Evolutionary conservation across 1,284 basidiomycete species (phyloP).

Genomic region (Austroboletus niveus): DNA sequence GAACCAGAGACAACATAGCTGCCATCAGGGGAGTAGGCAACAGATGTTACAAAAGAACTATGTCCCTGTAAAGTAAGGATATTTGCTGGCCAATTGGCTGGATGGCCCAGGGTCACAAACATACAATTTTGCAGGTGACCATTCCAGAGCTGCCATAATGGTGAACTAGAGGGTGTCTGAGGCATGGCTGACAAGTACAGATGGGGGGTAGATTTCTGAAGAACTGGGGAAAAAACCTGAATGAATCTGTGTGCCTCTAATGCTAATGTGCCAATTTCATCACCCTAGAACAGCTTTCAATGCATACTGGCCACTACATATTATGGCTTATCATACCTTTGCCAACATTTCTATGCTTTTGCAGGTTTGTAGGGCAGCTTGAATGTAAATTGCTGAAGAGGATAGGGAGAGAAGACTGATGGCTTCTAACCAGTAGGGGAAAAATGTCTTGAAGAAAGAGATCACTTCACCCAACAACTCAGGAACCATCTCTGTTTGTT

Average conservation of each 20-base stretch:
- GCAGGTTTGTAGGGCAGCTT: conserved; percentile 4
- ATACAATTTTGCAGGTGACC: too few species aligned
- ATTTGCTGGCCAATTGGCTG: too few species aligned
- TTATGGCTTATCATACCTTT: neutral
- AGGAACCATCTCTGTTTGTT: neutral
- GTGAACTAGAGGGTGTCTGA: too few species aligned
- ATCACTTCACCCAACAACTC: conserved; percentile 1
- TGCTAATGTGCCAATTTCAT: conserved; percentile 1
- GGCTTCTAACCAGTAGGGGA: conserved; percentile 10
- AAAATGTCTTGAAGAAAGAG: neutral
- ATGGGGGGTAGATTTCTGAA: neutral
- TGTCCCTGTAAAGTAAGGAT: too few species aligned
- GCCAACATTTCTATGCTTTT: neutral
- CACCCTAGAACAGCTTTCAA: neutral
- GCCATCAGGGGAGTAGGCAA: too few species aligned
- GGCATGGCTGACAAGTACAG: too few species aligned
- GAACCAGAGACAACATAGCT: too few species aligned
- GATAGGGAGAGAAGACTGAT: conserved; percentile 1
- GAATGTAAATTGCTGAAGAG: neutral
- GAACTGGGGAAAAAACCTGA: conserved; percentile 2
- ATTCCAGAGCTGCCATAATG: too few species aligned
- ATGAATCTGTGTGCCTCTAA: conserved; percentile 2
- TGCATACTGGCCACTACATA: accelerated
- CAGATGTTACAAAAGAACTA: too few species aligned
- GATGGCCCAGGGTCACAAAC: too few species aligned